Conservation (phyloP, 2,329 filamentous ascomycete species). For the Claviceps arundinis region DNA sequence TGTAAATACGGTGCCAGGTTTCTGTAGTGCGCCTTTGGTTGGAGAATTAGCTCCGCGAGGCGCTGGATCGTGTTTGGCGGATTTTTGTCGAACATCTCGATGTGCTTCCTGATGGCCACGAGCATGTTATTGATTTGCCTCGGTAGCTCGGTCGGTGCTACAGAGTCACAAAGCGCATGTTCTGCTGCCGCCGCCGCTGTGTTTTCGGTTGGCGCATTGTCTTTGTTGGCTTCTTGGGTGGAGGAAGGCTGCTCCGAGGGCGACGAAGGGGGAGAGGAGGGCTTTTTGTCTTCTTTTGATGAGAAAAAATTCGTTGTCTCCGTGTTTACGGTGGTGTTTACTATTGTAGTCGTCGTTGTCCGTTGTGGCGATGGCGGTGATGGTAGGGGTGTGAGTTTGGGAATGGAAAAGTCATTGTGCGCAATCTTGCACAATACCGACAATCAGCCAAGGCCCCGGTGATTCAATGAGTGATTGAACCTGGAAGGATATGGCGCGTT, state of each 20-base stretch:
- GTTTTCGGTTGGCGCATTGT: constrained; percentile 41
- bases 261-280: constrained; percentile 26
- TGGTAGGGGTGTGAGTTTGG: constrained; percentile 42
- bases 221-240: constrained; percentile 49
- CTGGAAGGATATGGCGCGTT: not conserved
- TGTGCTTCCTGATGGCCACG: constrained; percentile 43
- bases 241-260: constrained; percentile 26
- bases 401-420: constrained; percentile 61
- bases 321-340: not conserved
- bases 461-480: no score
- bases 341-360: not conserved
- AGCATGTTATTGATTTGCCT: constrained; percentile 51
- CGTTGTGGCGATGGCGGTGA: constrained; percentile 30
- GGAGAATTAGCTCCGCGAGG: constrained; percentile 71
- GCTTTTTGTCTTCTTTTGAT: constrained; percentile 14
- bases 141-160: constrained; percentile 40
- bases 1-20: constrained; percentile 76
- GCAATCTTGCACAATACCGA: constrained; percentile 44
- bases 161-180: constrained; percentile 13
- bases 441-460: no score
- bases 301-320: not conserved
- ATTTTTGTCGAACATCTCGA: constrained; percentile 56
- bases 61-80: constrained; percentile 92
- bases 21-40: constrained; percentile 66
- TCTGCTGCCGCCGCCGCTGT: no score